Percentiles rank a stretch among this genome's conserved stretches.
Conservation (phyloP, 805 yeast genomes). For the Nakazawaea wickerhamii region DNA sequence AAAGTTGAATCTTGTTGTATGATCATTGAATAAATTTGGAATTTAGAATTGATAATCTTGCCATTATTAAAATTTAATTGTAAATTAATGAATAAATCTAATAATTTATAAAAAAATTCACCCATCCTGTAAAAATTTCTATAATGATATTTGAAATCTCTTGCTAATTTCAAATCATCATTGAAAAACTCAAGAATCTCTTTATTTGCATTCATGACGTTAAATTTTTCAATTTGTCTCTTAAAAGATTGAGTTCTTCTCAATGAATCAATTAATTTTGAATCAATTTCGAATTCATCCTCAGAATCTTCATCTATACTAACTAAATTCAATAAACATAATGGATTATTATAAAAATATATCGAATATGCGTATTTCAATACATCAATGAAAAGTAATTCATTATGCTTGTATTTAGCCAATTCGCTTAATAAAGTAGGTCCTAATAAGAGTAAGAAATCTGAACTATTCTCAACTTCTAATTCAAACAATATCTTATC, state of each 20-base stretch:
- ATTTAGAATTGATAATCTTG: background rate
- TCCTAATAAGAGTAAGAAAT: conserved; percentile 20
- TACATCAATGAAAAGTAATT: conserved; percentile 7
- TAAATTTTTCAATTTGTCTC: conserved; percentile 1
- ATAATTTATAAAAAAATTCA: conserved; percentile 3
- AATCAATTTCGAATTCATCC: conserved; percentile 6
- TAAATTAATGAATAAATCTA: conserved; percentile 6
- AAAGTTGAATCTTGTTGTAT: conserved; percentile 2
- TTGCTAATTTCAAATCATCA: conserved; percentile 1
- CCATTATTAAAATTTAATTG: conserved; percentile 1
- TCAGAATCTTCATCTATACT: conserved; percentile 1
- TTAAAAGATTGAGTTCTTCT: conserved; percentile 9
- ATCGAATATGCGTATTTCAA: conserved; percentile 12
- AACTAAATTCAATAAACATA: conserved; percentile 9
- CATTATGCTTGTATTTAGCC: conserved; percentile 31
- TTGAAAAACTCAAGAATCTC: background rate
- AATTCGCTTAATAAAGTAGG: conserved; percentile 40
- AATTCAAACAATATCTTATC: conserved; percentile 26
- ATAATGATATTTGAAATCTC: conserved; percentile 6
- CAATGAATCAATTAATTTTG: background rate
- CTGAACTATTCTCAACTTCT: conserved; percentile 4
- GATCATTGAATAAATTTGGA: conserved; percentile 6
- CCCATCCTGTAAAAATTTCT: conserved; percentile 3
- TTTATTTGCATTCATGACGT: background rate
- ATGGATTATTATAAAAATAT: conserved; percentile 12